Conservation (phyloP, 176 grass and related monocot species). For the Rhynchospora pubera region DNA sequence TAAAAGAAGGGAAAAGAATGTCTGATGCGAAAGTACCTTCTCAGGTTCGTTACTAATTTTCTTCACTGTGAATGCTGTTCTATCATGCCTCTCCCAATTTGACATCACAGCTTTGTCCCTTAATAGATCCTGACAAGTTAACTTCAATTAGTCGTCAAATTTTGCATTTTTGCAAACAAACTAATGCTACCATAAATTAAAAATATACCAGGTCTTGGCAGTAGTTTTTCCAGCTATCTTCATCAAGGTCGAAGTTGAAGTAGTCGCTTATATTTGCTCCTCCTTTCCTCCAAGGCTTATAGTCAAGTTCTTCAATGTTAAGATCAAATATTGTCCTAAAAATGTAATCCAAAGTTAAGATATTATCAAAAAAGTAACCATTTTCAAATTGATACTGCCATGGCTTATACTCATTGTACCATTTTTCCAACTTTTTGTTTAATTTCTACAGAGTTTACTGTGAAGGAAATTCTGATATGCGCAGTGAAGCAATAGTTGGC, state of each 20-base stretch:
- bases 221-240: slow-evolving; percentile 81
- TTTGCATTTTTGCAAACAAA: background rate
- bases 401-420: background rate
- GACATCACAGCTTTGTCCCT: slow-evolving; percentile 29
- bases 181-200: background rate
- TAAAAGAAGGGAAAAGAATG: background rate
- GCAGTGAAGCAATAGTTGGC: background rate
- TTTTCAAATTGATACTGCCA: background rate
- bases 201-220: slow-evolving; percentile 47
- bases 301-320: slow-evolving; percentile 58
- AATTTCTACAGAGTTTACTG: background rate
- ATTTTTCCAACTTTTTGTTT: background rate
- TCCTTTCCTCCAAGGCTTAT: slow-evolving; percentile 67
- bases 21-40: slow-evolving; percentile 30
- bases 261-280: slow-evolving; percentile 52
- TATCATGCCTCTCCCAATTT: slow-evolving; percentile 22
- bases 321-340: slow-evolving; percentile 35
- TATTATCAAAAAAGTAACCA: background rate
- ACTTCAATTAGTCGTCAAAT: background rate
- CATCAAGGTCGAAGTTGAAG: slow-evolving; percentile 72
- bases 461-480: background rate
- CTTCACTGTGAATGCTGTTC: background rate
- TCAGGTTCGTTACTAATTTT: slow-evolving; percentile 23
- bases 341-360: background rate
- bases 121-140: background rate